Evolutionary conservation across 305 asterid genomes (phyloP).

Genomic region (Fraxinus latifolia): DNA sequence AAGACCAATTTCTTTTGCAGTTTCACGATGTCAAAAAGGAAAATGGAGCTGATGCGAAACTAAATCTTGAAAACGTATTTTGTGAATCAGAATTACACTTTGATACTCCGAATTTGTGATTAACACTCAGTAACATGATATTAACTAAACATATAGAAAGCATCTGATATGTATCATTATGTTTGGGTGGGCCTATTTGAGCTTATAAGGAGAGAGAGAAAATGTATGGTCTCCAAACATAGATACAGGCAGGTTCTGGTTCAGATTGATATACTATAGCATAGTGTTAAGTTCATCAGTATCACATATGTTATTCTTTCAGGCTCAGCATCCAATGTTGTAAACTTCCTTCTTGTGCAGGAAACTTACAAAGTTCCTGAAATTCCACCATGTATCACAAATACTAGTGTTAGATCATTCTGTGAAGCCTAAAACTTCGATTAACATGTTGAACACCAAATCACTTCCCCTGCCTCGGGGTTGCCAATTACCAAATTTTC

Average conservation of each 20-base stretch:
- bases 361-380: not conserved
- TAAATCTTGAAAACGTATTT: not conserved
- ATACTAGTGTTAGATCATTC: not conserved
- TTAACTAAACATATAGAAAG: not conserved
- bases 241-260: not conserved
- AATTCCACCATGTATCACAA: not conserved
- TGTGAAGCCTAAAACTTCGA: not conserved
- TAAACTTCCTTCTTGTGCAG: constrained; percentile 2
- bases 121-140: not conserved
- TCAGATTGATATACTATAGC: not conserved
- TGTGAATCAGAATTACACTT: not conserved
- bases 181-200: not conserved
- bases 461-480: not conserved
- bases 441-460: not conserved
- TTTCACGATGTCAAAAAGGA: not conserved
- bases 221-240: not conserved
- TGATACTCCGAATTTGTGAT: not conserved
- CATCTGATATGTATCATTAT: not conserved
- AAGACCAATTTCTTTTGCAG: not conserved
- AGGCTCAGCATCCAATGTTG: not conserved
- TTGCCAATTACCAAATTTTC: not conserved
- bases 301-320: not conserved
- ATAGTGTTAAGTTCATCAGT: not conserved
- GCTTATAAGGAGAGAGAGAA: not conserved
- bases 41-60: not conserved